These are phyloP conservation scores for Tolypocladium nubicola DNA, from an alignment of 2,329 filamentous ascomycete genomes.

Conservation along the genomic window DNA sequence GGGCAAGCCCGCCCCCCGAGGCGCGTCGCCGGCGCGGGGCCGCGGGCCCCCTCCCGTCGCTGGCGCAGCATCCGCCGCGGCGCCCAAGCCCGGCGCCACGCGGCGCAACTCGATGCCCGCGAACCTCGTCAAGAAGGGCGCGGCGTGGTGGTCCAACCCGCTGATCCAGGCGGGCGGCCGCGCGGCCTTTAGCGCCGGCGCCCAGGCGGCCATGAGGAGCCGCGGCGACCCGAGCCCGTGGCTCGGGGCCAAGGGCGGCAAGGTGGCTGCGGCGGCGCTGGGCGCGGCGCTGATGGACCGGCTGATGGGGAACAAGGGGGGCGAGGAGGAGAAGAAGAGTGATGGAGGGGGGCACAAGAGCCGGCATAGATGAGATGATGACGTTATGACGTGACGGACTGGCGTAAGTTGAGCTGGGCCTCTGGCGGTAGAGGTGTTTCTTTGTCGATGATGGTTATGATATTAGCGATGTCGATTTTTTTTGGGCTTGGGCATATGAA, in stretches of 20 bases:
- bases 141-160: conserved; percentile 26
- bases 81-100: conserved; percentile 8
- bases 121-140: conserved; percentile 8
- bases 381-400: neutral
- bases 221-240: conserved; percentile 34
- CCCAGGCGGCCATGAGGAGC: conserved; percentile 35
- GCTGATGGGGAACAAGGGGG: conserved; percentile 25
- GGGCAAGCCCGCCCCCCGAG: conserved; percentile 8
- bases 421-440: neutral
- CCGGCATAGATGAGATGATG: neutral
- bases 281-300: conserved; percentile 38
- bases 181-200: conserved; percentile 36
- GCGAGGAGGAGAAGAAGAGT: neutral
- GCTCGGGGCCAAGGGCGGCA: conserved; percentile 37
- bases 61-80: conserved; percentile 2
- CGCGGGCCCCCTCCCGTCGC: conserved; percentile 10
- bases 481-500: too few species aligned
- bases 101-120: conserved; percentile 24
- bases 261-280: conserved; percentile 36
- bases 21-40: conserved; percentile 11
- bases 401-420: neutral
- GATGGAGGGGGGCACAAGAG: neutral
- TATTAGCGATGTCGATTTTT: neutral
- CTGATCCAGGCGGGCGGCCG: conserved; percentile 30
- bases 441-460: neutral